Conservation (phyloP, 192 early-diverging fungal genomes). For the Linnemannia exigua region DNA sequence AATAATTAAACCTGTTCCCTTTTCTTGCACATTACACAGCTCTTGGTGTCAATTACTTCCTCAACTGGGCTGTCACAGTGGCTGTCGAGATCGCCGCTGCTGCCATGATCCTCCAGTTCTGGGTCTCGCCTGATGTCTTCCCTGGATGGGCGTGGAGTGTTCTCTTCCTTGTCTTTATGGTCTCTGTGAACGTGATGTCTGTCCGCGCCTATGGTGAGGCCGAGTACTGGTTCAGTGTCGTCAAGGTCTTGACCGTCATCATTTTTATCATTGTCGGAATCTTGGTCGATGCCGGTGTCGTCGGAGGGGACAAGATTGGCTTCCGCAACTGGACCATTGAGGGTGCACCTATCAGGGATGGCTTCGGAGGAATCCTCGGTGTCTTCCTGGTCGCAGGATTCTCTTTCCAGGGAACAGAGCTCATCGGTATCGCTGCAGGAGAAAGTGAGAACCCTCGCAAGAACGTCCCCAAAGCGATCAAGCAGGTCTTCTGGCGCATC, state of each 20-base stretch:
- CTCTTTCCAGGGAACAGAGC: conserved; percentile 91
- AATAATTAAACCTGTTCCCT: not conserved
- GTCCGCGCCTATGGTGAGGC: conserved; percentile 89
- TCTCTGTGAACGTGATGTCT: conserved; percentile 78
- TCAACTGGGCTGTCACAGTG: conserved; percentile 79
- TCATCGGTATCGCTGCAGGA: conserved; percentile 93
- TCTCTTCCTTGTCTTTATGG: conserved; percentile 74
- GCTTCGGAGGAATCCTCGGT: conserved; percentile 74
- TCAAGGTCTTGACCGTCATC: conserved; percentile 89
- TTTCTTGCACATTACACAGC: conserved; percentile 23
- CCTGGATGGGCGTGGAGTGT: conserved; percentile 58
- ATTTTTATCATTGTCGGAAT: conserved; percentile 89
- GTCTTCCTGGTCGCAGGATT: conserved; percentile 87
- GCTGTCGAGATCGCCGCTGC: conserved; percentile 86
- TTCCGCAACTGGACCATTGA: conserved; percentile 72
- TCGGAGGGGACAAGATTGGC: conserved; percentile 73
- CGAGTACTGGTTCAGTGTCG: conserved; percentile 88
- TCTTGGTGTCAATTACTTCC: conserved; percentile 68
- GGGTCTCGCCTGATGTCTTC: conserved; percentile 52
- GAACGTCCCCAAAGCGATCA: conserved; percentile 81
- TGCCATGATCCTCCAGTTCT: conserved; percentile 85
- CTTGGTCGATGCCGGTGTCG: conserved; percentile 75
- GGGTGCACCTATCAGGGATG: conserved; percentile 72
- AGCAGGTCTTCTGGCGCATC: conserved; percentile 82
- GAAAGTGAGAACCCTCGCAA: conserved; percentile 82